Percentiles rank a stretch among this genome's conserved stretches.
These are phyloP conservation scores for Phlebopus sp. DNA, from an alignment of 1,284 basidiomycete genomes.

Conservation along the genomic window DNA sequence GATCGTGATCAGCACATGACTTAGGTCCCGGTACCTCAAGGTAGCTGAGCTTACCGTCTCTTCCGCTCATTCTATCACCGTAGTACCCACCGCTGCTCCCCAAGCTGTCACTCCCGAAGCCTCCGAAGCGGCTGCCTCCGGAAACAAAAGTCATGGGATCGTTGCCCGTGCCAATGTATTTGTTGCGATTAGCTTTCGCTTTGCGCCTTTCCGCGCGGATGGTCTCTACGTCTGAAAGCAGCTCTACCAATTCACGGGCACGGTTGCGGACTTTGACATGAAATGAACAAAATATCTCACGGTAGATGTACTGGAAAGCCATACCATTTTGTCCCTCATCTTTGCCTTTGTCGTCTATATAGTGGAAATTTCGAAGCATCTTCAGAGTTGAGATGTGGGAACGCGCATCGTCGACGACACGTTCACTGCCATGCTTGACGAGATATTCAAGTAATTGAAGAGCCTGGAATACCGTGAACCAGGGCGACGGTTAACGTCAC, in stretches of 20 bases:
- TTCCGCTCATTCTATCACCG: constrained; percentile 38
- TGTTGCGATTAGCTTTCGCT: constrained; percentile 90
- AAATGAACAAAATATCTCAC: background rate
- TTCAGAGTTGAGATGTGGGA: constrained; percentile 95
- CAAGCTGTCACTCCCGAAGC: constrained; percentile 73
- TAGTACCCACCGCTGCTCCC: constrained; percentile 44
- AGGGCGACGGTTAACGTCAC: background rate
- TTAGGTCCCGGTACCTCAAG: background rate
- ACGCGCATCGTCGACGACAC: constrained; percentile 96
- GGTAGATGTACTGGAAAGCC: constrained; percentile 19
- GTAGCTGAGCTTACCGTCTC: constrained; percentile 34
- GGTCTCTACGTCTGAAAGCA: constrained; percentile 88
- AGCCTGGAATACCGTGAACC: constrained; percentile 48
- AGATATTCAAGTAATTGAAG: constrained; percentile 94
- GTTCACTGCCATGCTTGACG: constrained; percentile 96
- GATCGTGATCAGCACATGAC: constrained; percentile 18
- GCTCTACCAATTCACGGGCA: constrained; percentile 85
- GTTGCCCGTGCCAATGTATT: constrained; percentile 87
- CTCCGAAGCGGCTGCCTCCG: constrained; percentile 70
- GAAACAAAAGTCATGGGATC: constrained; percentile 66
- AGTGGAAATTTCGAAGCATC: constrained; percentile 98
- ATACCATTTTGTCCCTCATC: constrained; percentile 97
- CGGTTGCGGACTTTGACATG: constrained; percentile 82
- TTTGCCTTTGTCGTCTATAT: constrained; percentile 98
- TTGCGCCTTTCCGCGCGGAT: constrained; percentile 90